Base-by-base conservation (phyloP, 345 rosid genomes). In the Pistacia vera region DNA sequence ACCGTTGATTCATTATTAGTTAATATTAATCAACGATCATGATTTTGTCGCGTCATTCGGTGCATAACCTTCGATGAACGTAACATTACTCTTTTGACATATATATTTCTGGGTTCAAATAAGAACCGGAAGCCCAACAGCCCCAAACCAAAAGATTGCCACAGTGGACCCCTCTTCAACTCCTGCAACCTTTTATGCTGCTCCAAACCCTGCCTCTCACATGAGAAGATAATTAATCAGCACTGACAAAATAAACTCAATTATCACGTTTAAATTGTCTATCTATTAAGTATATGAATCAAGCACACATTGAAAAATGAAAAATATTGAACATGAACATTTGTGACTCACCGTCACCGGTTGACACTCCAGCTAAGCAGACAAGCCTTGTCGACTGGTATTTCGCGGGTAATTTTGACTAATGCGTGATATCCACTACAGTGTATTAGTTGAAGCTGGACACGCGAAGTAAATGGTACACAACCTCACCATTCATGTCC, bases 391-490 rank as follows among this genome's bases (percentile, higher is more conserved):
- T 90, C 85, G 22, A 75, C 70, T 0, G 96, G 89, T 12, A 89
- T 72, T 3, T 77, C 73, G 2, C 36, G 52, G 20, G 72, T 76
- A 11, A 92, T 82, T 79, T 88, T 92, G 17, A 88, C 90, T 1
- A 90, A 60, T 87, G 78, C 0, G 78, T 84, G 11, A 89, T 68
- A n/a, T 94, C 97, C 1, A 94, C 88, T 20, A 94, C 94, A 0
- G 93, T 90, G 64, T 90, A 92, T 87, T 92, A 85, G 2, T 81
- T 5, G 71, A 94, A 92, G 84, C 94, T 94, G 3, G 95, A 94
- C 6, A 92, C 93, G 5, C 0, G 57, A 3, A 92, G 3, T 62
- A 79, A 83, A 85, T 92, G 89, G 79, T 87, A 65, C 41, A 92
- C 46, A 22, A 44, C 59, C 71, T 90, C 86, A 28, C 98, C 98